Evolutionary conservation across 805 yeast species (phyloP), one percentile per base, ranked within the genome.

Genomic region (Teunomyces aglyptinius): DNA sequence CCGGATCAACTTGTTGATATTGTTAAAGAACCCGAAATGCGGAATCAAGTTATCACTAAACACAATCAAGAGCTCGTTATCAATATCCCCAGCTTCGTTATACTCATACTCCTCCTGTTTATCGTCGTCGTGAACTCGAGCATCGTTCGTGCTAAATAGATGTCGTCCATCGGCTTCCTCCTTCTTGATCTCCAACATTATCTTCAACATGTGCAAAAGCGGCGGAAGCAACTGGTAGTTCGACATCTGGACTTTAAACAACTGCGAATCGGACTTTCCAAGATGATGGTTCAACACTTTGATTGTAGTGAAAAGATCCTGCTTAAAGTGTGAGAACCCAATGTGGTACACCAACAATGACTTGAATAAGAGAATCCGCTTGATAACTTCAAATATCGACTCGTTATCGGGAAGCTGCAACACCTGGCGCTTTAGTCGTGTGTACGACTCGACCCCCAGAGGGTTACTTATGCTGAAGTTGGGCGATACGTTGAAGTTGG

Each of bases 201-300:
- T 49, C 46, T 62, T 65, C 19, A 67, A 46, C 7, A 67, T 45
- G 35, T 66, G 70, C 18, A 67, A 51, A 13, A 67, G 51, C 24
- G 63, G 68, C n/a, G 65, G 67, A 15, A 64, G 51, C 15, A 65
- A 43, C 43, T 67, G 69, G 51, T 60, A 64, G 44, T 67, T 67
- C 22, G 67, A 59, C 48, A 55, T 43, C 22, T 52, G 54, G 13
- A 66, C 50, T 42, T 63, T 59, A 46, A 52, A 49, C 34, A 60
- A 46, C 40, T 57, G 54, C 15, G 34, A 32, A 32, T 52, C 54
- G 6, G 52, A 44, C 5, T 29, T 38, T 10, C 35, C 27, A 41
- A 52, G 47, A 24, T 29, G 43, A 10, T 44, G 34, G 41, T 53
- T 60, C 31, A 58, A 50, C 7, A 40, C 46, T 16, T 46, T 54